phyloP scores from a whole-genome alignment of 345 rosid species.

The Rhodamnia rubescens region DNA sequence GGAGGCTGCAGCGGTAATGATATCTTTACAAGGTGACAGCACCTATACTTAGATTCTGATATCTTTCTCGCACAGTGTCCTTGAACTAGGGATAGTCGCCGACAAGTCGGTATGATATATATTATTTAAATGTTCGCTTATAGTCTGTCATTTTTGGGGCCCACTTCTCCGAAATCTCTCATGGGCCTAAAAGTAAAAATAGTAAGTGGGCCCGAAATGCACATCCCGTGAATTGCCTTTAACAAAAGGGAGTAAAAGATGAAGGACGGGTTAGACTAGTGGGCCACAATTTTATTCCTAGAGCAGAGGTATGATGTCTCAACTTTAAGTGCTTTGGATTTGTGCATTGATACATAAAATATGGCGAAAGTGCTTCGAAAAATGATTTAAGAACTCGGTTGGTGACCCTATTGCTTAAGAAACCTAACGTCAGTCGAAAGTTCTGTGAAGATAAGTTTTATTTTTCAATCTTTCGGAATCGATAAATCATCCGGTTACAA shows the following conservation, averaged over 20 bases:
- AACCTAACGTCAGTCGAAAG: not conserved
- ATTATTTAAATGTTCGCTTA: not conserved
- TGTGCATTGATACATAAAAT: not conserved
- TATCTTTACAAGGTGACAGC: fast-evolving
- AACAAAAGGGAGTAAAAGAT: not conserved
- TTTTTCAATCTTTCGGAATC: not conserved
- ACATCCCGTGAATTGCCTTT: not conserved
- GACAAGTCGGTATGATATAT: too few relatives aligned
- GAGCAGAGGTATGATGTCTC: not conserved
- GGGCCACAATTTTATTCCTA: not conserved
- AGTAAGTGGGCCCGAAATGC: not conserved
- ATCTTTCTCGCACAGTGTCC: too few relatives aligned
- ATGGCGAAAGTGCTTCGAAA: not conserved
- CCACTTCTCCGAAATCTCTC: not conserved
- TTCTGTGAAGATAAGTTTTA: not conserved
- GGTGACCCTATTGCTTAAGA: not conserved
- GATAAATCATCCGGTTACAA: not conserved
- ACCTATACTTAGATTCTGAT: too few relatives aligned
- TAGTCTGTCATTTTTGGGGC: not conserved
- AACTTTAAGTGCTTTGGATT: not conserved
- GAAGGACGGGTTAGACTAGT: not conserved
- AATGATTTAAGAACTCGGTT: not conserved
- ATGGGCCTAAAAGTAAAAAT: not conserved
- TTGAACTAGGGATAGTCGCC: too few relatives aligned
- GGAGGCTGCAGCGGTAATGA: fast-evolving